These are phyloP conservation scores for Kwoniella newhampshirensis DNA, from an alignment of 768 basidiomycete species.

Conservation along the genomic window DNA sequence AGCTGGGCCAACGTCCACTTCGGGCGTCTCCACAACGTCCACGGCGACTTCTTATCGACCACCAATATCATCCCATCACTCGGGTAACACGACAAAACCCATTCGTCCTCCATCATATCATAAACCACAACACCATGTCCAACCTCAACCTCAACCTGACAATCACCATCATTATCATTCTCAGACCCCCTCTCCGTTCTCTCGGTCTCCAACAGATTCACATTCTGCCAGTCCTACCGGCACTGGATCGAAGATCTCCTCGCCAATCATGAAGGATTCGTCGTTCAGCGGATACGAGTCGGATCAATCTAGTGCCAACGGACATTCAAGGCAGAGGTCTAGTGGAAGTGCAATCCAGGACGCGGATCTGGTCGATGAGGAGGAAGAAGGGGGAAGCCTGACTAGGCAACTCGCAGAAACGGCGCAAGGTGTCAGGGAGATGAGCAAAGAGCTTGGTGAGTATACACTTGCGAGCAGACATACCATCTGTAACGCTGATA, in stretches of 20 bases:
- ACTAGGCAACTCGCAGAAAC: constrained; percentile 95
- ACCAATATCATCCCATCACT: constrained; percentile 4
- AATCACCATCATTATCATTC: constrained; percentile 1
- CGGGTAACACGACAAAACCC: constrained; percentile 13
- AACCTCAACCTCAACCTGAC: too few relatives aligned
- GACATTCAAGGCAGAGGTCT: constrained; percentile 6
- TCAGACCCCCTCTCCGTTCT: not conserved
- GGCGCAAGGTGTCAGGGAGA: constrained; percentile 92
- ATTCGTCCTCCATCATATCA: constrained; percentile 8
- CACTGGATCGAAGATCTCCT: constrained; percentile 23
- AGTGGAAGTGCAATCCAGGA: constrained; percentile 38
- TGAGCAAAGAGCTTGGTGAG: constrained; percentile 95
- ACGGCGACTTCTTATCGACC: constrained; percentile 6
- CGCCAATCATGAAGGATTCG: constrained; percentile 20
- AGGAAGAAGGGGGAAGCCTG: constrained; percentile 71
- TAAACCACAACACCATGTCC: too few relatives aligned
- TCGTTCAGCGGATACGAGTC: constrained; percentile 32
- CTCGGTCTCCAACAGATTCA: constrained; percentile 1
- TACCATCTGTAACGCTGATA: not conserved
- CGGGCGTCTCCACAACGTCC: not conserved
- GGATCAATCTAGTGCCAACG: constrained; percentile 38
- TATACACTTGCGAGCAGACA: constrained; percentile 43
- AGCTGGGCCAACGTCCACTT: constrained; percentile 8
- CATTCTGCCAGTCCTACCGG: constrained; percentile 19
- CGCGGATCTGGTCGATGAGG: constrained; percentile 56